These are phyloP conservation scores for Geosmithia putterillii DNA, from an alignment of 2,329 filamentous ascomycete species.

Conservation along the genomic window DNA sequence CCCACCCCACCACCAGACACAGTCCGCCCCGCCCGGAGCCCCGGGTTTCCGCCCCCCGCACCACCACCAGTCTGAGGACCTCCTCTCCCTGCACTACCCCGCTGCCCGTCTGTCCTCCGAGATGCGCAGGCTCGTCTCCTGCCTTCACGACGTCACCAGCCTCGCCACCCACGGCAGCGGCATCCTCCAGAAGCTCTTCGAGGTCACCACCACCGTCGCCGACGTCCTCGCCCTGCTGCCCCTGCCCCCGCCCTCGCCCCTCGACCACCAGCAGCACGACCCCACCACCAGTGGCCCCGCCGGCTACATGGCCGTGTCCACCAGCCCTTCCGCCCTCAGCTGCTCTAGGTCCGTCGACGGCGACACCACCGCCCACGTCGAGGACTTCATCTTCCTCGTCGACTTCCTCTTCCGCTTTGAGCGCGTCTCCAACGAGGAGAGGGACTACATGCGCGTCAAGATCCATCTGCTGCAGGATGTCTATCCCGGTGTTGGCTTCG, in stretches of 20 bases:
- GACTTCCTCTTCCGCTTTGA: conserved; percentile 36
- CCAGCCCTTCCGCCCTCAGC: too few species aligned
- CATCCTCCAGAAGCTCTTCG: conserved; percentile 46
- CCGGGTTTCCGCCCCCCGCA: conserved; percentile 19
- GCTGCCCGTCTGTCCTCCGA: conserved; percentile 23
- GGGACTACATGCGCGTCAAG: conserved; percentile 25
- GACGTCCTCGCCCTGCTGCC: conserved; percentile 42
- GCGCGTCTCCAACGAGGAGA: conserved; percentile 30
- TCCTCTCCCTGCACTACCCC: conserved; percentile 24
- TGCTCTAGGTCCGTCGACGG: too few species aligned
- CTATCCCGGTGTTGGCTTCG: conserved; percentile 8
- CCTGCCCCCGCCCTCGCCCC: not conserved
- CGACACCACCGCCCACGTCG: conserved; percentile 28
- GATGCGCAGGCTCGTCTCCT: conserved; percentile 22
- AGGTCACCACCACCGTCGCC: conserved; percentile 46
- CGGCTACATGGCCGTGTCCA: too few species aligned
- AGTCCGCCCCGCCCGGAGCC: too few species aligned
- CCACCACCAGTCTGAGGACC: not conserved
- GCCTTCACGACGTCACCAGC: conserved; percentile 22
- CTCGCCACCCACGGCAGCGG: conserved; percentile 43
- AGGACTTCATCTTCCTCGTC: conserved; percentile 40
- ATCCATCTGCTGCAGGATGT: conserved; percentile 20
- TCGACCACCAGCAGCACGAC: too few species aligned
- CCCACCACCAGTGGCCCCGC: too few species aligned
- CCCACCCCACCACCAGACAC: too few species aligned